Base-by-base conservation (phyloP, 2,329 filamentous ascomycete genomes). In the Ceratocystis smalleyi region DNA sequence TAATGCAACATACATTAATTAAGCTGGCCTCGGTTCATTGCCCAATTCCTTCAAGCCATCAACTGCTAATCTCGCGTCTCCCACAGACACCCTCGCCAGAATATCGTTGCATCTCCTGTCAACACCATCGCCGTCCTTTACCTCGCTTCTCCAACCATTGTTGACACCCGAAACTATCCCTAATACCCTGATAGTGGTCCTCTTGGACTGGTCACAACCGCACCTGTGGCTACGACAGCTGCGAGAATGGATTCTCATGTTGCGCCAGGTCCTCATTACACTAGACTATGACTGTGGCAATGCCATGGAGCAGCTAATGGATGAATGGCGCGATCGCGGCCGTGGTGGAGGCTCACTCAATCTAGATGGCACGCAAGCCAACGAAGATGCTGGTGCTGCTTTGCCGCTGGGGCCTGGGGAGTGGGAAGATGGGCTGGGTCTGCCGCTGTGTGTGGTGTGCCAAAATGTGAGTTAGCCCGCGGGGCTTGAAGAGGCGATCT, bases 191-290 rank as follows among this genome's bases (percentile, higher is more conserved):
- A 82, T 97, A 68, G 88, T 95, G 67, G 85, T 99, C 70, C 78
- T 99, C n/a, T 80, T 99, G 54, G 91, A 96, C 77, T 99, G 94
- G 94, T 87, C 88, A 66, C 85, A 94, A 72, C 94, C 94, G 15
- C 96, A 94, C 85, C 79, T 85, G 68, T 99, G 95, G 90, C 81
- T 96, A 71, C 83, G 89, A 66, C 87, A 96, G 74, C 78, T 99
- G 65, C 83, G 89, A 71, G 87, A 88, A 72, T 99, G 94, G 94
- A 85, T 97, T 67, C 81, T 90, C 57, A 81, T 97, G 32, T 77
- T 99, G 68, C 84, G 87, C 66, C 86, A 84, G 17, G 86, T 95
- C 12, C 82, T 92, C 64, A 79, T 85, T 65, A 87, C 84, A 35
- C 81, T 94, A 27, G 86, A 86, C 69, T 78, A 84, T 65, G 86